Percentiles rank a stretch among this genome's conserved stretches.
These are phyloP conservation scores for Penicillium italicum DNA, from an alignment of 2,329 filamentous ascomycete species.

Conservation along the genomic window DNA sequence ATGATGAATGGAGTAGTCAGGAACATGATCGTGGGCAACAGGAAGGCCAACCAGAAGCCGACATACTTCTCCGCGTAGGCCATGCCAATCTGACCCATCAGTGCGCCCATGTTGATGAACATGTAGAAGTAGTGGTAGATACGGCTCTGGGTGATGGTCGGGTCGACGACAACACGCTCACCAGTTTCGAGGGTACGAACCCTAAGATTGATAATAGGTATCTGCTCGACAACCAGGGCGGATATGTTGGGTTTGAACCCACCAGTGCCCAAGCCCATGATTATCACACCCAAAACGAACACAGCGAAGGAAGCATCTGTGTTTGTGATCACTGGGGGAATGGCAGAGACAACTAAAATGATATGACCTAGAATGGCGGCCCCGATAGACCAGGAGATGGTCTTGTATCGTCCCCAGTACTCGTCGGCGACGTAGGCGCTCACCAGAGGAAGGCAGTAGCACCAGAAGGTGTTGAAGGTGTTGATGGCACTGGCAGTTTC, in stretches of 20 bases:
- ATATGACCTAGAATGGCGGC: constrained; percentile 58
- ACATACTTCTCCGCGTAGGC: not conserved
- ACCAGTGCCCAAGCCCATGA: not conserved
- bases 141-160: not conserved
- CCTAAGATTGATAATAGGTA: not conserved
- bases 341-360: not conserved
- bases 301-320: not conserved
- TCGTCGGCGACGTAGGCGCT: constrained; percentile 66
- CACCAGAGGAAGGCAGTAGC: constrained; percentile 58
- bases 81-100: not conserved
- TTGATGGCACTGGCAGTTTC: constrained; percentile 50
- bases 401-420: constrained; percentile 66
- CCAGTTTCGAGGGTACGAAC: not conserved
- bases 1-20: not conserved
- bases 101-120: not conserved
- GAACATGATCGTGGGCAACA: not conserved
- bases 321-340: not conserved
- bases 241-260: not conserved
- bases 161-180: not conserved
- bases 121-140: not conserved
- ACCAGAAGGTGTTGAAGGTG: constrained; percentile 62
- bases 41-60: not conserved
- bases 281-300: not conserved
- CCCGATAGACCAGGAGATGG: constrained; percentile 63
- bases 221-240: not conserved